Base-by-base conservation (phyloP, 306 rosid genomes). In the Prunus armeniaca region DNA sequence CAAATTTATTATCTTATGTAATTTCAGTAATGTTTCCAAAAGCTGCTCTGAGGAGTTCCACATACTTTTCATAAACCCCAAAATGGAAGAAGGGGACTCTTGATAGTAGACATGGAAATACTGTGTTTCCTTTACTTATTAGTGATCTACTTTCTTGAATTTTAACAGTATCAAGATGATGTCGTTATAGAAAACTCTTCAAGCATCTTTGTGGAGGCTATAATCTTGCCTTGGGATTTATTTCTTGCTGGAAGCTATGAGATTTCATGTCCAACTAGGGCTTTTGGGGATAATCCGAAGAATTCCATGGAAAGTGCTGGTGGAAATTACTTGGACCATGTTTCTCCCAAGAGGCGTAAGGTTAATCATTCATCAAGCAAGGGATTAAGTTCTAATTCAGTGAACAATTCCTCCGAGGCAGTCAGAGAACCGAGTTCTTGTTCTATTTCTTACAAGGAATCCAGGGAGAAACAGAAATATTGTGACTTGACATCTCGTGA, bases 141-240 rank as follows among this genome's bases (percentile, higher is more conserved):
- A 69, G 60, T 82, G 50, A 76, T 65, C 34, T 74, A 66, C 73
- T 67, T 72, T 19, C 65, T 9, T 78, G 45, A 75, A 55, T 82
- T 80, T 67, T 80, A 76, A 82, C 91, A 94, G 98, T 78, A 80
- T 74, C 83, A 76, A 76, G 84, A 77, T 82, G 83, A 85, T 38
- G 47, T 60, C 17, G 45, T 62, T 63, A 75, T 77, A 24, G 83
- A 87, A 61, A 69, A 78, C 68, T 64, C 74, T 65, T 81, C 89
- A 63, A 86, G 86, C 80, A 72, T 86, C 85, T 92, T 80, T 84
- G 89, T 86, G 65, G 98, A 95, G 87, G 96, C 92, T 65, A 72
- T 86, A 64, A 75, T 95, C 72, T 77, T 84, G 78, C 85, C 93
- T 71, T 90, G 87, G 89, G 72, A 72, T 76, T 86, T 94, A 88